phyloP scores from a whole-genome alignment of 257 asterid species.

The Forsythia suspensa region DNA sequence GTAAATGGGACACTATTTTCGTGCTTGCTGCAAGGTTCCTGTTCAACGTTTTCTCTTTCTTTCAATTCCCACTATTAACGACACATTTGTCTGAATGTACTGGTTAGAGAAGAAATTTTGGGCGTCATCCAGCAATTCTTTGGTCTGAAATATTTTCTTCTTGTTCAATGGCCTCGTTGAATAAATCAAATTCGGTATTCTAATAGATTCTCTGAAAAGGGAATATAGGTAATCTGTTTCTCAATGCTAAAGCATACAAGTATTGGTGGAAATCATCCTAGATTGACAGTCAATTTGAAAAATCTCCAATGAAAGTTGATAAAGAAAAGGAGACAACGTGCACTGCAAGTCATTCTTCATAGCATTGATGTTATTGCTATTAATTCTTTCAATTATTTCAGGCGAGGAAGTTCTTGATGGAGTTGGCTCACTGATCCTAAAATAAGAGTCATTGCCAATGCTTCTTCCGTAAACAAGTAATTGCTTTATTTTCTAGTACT shows the following conservation, averaged over 20 bases:
- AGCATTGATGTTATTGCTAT: neutral
- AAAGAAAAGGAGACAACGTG: neutral
- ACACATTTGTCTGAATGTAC: neutral
- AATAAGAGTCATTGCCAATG: slow-evolving; percentile 1
- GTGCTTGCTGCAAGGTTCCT: slow-evolving; percentile 28
- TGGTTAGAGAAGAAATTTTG: neutral
- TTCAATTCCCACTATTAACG: neutral
- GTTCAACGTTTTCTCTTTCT: neutral
- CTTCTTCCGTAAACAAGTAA: neutral
- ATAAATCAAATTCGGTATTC: neutral
- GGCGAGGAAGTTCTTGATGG: slow-evolving; percentile 13
- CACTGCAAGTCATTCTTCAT: neutral
- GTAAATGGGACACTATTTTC: slow-evolving; percentile 3
- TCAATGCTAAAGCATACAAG: neutral
- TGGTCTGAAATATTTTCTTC: neutral
- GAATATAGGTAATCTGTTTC: neutral
- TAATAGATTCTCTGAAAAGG: neutral
- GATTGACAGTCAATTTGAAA: neutral
- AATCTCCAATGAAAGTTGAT: neutral
- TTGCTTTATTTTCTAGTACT: neutral
- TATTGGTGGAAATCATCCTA: neutral
- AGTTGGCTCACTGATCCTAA: slow-evolving; percentile 2
- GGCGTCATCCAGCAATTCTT: neutral
- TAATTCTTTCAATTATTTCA: slow-evolving; percentile 15
- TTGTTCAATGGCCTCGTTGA: neutral